A percentile compares a stretch with the other conserved stretches of the same genome.
phyloP scores from a whole-genome alignment of 2,329 filamentous ascomycete species.

The Periconia sp. region DNA sequence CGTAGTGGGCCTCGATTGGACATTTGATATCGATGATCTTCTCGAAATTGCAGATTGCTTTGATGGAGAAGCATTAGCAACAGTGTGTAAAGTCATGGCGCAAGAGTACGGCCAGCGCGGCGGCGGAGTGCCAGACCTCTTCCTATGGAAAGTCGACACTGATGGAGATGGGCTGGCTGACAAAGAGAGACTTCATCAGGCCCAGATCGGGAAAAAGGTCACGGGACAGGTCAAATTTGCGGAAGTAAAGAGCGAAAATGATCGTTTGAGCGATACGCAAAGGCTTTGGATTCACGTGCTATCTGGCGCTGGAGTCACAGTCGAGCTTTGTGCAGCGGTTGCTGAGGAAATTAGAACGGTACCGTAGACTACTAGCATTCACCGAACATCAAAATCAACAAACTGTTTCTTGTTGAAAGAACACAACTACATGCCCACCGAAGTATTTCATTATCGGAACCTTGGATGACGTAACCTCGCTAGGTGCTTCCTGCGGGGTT shows the following conservation, averaged over 20 bases:
- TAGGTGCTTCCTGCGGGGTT: neutral
- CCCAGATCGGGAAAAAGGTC: constrained; percentile 27
- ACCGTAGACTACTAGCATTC: neutral
- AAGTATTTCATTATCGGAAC: neutral
- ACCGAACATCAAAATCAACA: neutral
- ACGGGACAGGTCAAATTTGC: constrained; percentile 71
- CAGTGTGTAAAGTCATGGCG: constrained; percentile 88
- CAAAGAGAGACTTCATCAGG: neutral
- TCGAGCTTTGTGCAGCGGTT: constrained; percentile 75
- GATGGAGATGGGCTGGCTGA: constrained; percentile 29
- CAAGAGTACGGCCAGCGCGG: constrained; percentile 90
- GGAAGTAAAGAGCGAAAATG: constrained; percentile 66
- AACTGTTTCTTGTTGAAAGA: neutral
- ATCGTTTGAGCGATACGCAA: constrained; percentile 93
- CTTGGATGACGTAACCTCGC: neutral
- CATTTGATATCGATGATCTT: constrained; percentile 77
- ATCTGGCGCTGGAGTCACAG: constrained; percentile 77
- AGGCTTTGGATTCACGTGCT: constrained; percentile 96
- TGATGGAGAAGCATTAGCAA: constrained; percentile 74
- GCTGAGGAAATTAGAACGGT: constrained; percentile 54
- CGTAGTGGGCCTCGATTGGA: constrained; percentile 91
- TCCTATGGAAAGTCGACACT: constrained; percentile 70
- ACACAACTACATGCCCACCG: neutral
- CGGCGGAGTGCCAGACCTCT: constrained; percentile 87
- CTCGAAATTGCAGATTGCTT: constrained; percentile 79